A percentile compares a stretch with the other conserved stretches of the same genome.
Conservation (phyloP, 306 rosid species). For the Heteromeles arbutifolia region DNA sequence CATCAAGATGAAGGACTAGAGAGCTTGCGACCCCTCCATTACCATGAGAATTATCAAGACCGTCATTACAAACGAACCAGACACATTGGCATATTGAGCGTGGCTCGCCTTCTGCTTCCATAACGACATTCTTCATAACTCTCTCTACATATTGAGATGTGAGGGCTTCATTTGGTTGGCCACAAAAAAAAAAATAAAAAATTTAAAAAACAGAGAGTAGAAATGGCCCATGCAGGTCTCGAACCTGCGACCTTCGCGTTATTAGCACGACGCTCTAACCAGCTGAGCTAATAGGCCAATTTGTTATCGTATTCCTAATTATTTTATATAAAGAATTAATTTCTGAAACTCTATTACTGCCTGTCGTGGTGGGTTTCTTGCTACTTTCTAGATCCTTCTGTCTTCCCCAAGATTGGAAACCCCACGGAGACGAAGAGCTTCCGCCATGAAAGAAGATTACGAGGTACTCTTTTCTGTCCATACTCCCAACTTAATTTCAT, state of each 20-base stretch:
- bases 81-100: neutral
- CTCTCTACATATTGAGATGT: too few relatives aligned
- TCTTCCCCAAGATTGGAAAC: neutral
- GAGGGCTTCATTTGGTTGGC: too few relatives aligned
- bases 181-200: neutral
- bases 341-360: too few relatives aligned
- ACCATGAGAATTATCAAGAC: neutral
- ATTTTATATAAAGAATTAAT: rapidly evolving
- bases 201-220: too few relatives aligned
- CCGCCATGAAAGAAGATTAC: conserved; percentile 51
- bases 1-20: neutral
- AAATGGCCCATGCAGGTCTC: conserved; percentile 62
- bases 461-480: conserved; percentile 32
- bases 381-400: too few relatives aligned
- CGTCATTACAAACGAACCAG: neutral
- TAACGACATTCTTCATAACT: neutral
- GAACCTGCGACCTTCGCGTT: conserved; percentile 72
- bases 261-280: conserved; percentile 80
- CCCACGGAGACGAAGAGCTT: neutral
- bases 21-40: neutral
- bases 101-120: neutral
- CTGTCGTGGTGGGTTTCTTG: neutral
- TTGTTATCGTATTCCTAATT: rapidly evolving
- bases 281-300: conserved; percentile 55
- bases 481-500: neutral